These are phyloP conservation scores for Paradendryphiella salina DNA, from an alignment of 2,329 filamentous ascomycete genomes.

Conservation along the genomic window DNA sequence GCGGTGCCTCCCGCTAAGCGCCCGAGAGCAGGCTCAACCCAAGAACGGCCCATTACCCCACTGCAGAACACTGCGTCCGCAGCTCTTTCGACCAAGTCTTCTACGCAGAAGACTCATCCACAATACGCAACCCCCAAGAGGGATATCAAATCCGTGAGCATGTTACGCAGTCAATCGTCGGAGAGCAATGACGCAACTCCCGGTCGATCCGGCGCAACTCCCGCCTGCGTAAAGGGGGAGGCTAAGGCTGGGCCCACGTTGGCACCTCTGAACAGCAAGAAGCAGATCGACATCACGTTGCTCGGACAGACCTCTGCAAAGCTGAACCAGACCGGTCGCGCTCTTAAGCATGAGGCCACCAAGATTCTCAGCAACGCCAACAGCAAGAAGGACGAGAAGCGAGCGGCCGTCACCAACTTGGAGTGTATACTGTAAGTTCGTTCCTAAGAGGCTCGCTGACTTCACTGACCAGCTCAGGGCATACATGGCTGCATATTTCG, in stretches of 20 bases:
- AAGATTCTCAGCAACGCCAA: constrained; percentile 39
- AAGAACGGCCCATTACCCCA: constrained; percentile 43
- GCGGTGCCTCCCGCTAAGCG: constrained; percentile 38
- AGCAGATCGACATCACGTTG: constrained; percentile 40
- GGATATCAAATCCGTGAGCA: constrained; percentile 39
- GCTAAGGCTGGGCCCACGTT: constrained; percentile 34
- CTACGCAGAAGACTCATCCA: constrained; percentile 35
- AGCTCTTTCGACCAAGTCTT: constrained; percentile 34
- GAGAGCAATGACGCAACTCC: constrained; percentile 44
- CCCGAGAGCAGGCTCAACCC: constrained; percentile 33
- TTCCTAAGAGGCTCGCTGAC: neutral
- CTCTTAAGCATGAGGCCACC: constrained; percentile 52
- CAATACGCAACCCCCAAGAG: constrained; percentile 44
- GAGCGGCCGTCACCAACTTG: constrained; percentile 48
- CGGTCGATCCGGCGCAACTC: constrained; percentile 40
- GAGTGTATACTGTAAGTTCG: constrained; percentile 50
- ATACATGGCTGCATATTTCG: constrained; percentile 46
- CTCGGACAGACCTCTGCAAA: constrained; percentile 48
- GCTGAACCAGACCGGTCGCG: constrained; percentile 49
- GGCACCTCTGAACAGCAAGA: constrained; percentile 37
- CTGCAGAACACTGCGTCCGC: constrained; percentile 37
- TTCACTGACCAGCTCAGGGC: constrained; percentile 35
- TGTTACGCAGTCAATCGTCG: constrained; percentile 43
- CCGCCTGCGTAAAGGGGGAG: constrained; percentile 31
- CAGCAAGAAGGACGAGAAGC: constrained; percentile 42